Evolutionary conservation across 345 rosid species (phyloP), one percentile per base, ranked within the genome.

Genomic region (Passiflora organensis): DNA sequence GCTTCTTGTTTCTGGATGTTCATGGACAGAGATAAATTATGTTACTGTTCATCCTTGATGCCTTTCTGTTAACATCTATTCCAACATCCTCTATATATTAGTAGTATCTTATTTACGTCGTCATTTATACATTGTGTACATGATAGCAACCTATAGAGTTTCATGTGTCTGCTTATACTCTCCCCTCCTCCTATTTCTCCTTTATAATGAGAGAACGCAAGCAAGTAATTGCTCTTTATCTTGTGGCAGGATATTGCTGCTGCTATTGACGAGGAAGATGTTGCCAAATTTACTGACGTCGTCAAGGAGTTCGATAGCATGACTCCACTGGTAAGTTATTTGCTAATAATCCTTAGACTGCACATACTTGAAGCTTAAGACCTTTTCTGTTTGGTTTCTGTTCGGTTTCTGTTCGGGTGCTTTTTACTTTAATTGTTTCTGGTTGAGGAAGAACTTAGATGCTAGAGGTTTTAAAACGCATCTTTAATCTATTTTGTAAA

Each of bases 221-320:
- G n/a, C 24, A 2, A 63, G 55, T 28, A 48, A 48, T 17, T 36
- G 2, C 19, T 28, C 59, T 19, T 48, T n/a, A n/a, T n/a, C 8
- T 36, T 32, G 56, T 16, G 58, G 50, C 74, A 94, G 97, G 96
- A 85, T 59, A 76, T 89, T 67, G 86, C 96, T 52, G 62, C 87
- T 73, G 84, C 96, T 19, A 67, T 89, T 14, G 97, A 94, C 56
- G 99, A 94, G 76, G 99, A 94, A 82, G 99, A 94, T 61, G 56
- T 89, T n/a, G 73, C 76, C 20, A 83, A 83, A 75, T 94, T 94
- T 65, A 87, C 96, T 24, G 91, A 84, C 37, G 89, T 76, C 59
- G 80, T 94, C 36, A 89, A 94, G 88, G 99, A 94, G 70, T 94
- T 79, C 53, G 97, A 94, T 63, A 80, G 97, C 87, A 94, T 94